phyloP scores from a whole-genome alignment of 257 asterid species.

The Misopates orontium region DNA sequence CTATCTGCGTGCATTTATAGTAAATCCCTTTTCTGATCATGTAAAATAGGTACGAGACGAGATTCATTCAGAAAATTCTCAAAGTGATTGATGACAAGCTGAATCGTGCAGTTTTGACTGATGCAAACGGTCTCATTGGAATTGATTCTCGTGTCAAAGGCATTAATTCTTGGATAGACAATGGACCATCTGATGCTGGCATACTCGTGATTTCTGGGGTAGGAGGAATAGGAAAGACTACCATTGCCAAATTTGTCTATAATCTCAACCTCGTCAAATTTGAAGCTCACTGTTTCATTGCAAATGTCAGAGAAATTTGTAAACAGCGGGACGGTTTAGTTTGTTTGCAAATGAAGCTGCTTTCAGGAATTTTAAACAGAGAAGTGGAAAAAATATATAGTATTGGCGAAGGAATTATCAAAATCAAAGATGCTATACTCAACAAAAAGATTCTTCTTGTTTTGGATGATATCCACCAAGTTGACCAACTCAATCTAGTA shows the following conservation, averaged over 20 bases:
- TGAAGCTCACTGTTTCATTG: slow-evolving; percentile 26
- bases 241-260: slow-evolving; percentile 14
- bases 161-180: slow-evolving; percentile 20
- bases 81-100: slow-evolving; percentile 21
- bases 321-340: slow-evolving; percentile 19
- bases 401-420: slow-evolving; percentile 16
- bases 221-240: slow-evolving; percentile 14
- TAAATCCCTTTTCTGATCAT: too few relatives aligned
- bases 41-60: slow-evolving; percentile 19
- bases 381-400: slow-evolving; percentile 5
- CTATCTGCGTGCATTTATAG: too few relatives aligned
- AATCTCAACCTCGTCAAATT: slow-evolving; percentile 14
- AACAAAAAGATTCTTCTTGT: slow-evolving; percentile 22
- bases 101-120: not conserved
- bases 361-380: slow-evolving; percentile 16
- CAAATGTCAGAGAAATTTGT: slow-evolving; percentile 15
- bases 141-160: slow-evolving; percentile 21
- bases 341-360: slow-evolving; percentile 25
- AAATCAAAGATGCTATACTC: not conserved
- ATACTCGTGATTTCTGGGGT: slow-evolving; percentile 20
- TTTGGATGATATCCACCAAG: slow-evolving; percentile 29
- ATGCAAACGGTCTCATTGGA: slow-evolving; percentile 19
- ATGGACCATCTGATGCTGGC: slow-evolving; percentile 7
- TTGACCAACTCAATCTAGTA: slow-evolving; percentile 15
- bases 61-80: slow-evolving; percentile 25